Evolutionary conservation across 345 rosid genomes (phyloP), one percentile per base, ranked within the genome.

Genomic region (Corymbia maculata): DNA sequence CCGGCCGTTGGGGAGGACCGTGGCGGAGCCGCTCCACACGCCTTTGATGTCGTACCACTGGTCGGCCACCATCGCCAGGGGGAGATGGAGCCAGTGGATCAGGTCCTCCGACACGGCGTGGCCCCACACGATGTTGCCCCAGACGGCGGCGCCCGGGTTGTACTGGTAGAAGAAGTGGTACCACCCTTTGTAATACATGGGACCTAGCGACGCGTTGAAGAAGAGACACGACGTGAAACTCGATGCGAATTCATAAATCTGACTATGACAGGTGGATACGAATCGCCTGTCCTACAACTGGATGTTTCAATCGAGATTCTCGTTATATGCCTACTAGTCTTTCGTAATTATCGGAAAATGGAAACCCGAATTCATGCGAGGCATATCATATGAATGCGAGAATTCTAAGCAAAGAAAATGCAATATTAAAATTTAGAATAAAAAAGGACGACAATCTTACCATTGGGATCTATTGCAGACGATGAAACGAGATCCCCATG

Each of bases 41-140:
- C 99, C 99, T 5, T 93, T 93, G 13, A 88, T 57, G 16, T 97
- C 99, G 57, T 96, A 97, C 97, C 98, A 95, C 22, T 95, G 92
- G 89, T 97, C 98, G 42, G 97, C 93, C 68, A 95, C 93, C 99
- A 97, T 94, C 32, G 98, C 99, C 13, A 96, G 24, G 4, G 98
- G 99, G 59, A 97, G 97, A 92, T 96, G 94, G 87, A 93, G 95
- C 99, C 99, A 97, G 85, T 95, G 95, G 91, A 96, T 93, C 85
- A 96, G 88, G 85, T 97, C 98, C 86, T 87, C 91, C 17, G 99
- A 97, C 13, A 96, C 97, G 7, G 99, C 98, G 88, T 97, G 99
- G 36, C 97, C 99, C 99, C 99, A 97, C 10, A 95, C 98, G 61
- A 97, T 97, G 92, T 94, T 93, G 79, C 99, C 99, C 98, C 98